Evolutionary conservation across 2,329 filamentous ascomycete species (phyloP), one percentile per base, ranked within the genome.

Genomic region (Diaporthe sp.): DNA sequence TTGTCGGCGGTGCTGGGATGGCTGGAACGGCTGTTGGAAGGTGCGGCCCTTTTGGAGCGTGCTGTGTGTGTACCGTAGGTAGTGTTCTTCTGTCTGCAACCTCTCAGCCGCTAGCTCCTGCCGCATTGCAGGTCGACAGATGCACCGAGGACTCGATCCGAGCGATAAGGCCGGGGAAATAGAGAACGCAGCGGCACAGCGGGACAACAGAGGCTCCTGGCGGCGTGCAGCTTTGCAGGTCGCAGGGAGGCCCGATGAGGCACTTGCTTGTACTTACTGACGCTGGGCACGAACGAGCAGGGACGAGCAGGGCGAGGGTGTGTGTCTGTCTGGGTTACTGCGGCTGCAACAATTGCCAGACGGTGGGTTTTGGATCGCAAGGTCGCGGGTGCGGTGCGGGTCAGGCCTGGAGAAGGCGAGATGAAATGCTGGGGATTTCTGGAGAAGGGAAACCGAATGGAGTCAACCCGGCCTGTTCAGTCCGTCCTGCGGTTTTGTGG

Each of bases 341-440:
- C 30, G 64, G 64, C 45, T 50, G 42, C 30, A 33, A 25, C 30
- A 33, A 25, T 22, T 67, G 22, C 17, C 13, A 52, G 64, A 38
- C n/a, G 64, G 64, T 68, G 47, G 64, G 47, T 54, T 68, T 52
- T 47, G 47, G 47, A 68, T 68, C 64, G 64, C 54, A 38, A 38
- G 47, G 55, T 68, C 47, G 64, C 54, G 42, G 71, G 55, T 60
- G 69, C 64, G 69, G 33, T 64, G 67, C 70, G 58, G 70, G 70
- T 71, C 71, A 57, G 70, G 66, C 60, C 74, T 74, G 74, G 74
- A 76, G 74, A 75, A 74, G 74, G 40, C 40, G 74, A 74, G 74
- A 74, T 71, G 72, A 66, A 76, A 76, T 76, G 74, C 74, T 76
- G 74, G 74, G 74, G 68, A 73, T 71, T 71, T 74, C 58, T 76